These are phyloP conservation scores for Suhomyces coccinellae DNA, from an alignment of 1,139 yeast species.

Conservation along the genomic window DNA sequence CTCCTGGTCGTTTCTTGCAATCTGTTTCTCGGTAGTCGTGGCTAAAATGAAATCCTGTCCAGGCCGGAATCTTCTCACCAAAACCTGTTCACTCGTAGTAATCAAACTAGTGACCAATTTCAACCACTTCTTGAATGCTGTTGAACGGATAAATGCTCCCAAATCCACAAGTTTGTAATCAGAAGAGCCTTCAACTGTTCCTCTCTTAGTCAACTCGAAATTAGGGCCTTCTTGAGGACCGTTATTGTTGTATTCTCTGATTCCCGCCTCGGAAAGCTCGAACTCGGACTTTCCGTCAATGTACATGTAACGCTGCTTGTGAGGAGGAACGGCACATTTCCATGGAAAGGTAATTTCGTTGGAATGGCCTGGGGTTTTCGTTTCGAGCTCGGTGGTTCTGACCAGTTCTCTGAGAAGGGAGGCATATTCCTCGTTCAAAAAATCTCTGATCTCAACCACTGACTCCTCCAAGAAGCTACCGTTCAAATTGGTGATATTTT, in stretches of 20 bases:
- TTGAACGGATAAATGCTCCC: conserved; percentile 59
- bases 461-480: conserved; percentile 64
- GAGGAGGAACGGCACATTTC: conserved; percentile 93
- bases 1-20: conserved; percentile 39
- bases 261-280: conserved; percentile 30
- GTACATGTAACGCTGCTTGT: conserved; percentile 84
- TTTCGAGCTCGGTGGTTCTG: conserved; percentile 53
- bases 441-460: conserved; percentile 62
- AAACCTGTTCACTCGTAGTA: conserved; percentile 64
- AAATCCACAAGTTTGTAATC: conserved; percentile 48
- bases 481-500: conserved; percentile 45
- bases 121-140: conserved; percentile 71
- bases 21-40: conserved; percentile 59
- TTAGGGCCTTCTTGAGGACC: conserved; percentile 57
- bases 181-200: conserved; percentile 18
- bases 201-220: conserved; percentile 35
- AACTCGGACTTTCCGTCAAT: conserved; percentile 61
- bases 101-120: conserved; percentile 60
- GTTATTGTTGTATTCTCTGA: conserved; percentile 29
- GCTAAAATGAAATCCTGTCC: conserved; percentile 94
- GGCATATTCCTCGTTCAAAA: conserved; percentile 62
- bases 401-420: conserved; percentile 46
- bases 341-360: conserved; percentile 69
- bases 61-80: conserved; percentile 87
- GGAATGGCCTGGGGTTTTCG: conserved; percentile 57